Evolutionary conservation across 805 yeast species (phyloP).

Genomic region (Pichia exigua): DNA sequence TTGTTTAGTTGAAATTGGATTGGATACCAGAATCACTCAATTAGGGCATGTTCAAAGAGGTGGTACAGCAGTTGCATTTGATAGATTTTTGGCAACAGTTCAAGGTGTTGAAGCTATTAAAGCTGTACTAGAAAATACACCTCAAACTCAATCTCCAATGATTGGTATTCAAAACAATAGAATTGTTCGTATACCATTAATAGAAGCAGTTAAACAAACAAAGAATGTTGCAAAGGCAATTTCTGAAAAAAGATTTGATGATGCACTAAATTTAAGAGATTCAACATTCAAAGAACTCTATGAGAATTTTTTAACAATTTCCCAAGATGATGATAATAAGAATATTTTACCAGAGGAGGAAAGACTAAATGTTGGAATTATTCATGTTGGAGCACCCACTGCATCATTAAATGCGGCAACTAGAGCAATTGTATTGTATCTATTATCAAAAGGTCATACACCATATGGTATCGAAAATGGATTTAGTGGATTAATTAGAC

Average conservation of each 20-base stretch:
- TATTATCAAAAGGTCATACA: constrained; percentile 82
- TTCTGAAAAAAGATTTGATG: constrained; percentile 65
- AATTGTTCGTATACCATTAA: constrained; percentile 73
- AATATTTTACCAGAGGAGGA: constrained; percentile 52
- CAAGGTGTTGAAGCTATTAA: constrained; percentile 98
- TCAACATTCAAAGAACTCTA: constrained; percentile 79
- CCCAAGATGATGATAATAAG: constrained; percentile 62
- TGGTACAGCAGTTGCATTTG: constrained; percentile 95
- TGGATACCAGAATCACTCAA: constrained; percentile 92
- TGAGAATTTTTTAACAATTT: constrained; percentile 62
- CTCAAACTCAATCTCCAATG: constrained; percentile 90
- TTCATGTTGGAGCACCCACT: constrained; percentile 95
- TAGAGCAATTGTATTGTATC: constrained; percentile 82
- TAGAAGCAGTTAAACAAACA: constrained; percentile 85
- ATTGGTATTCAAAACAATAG: constrained; percentile 86
- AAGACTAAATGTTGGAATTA: constrained; percentile 67
- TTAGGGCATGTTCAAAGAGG: constrained; percentile 98
- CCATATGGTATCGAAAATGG: constrained; percentile 92
- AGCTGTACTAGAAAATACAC: constrained; percentile 83
- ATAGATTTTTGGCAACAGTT: constrained; percentile 82
- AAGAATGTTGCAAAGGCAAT: constrained; percentile 89
- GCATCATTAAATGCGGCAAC: constrained; percentile 93
- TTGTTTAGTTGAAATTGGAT: constrained; percentile 72
- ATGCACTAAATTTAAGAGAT: constrained; percentile 83
- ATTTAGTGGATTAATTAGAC: constrained; percentile 83